Percentiles rank a stretch among this genome's conserved stretches.
Conservation (phyloP, 768 basidiomycete species). For the Macrolepiota dolichaula region DNA sequence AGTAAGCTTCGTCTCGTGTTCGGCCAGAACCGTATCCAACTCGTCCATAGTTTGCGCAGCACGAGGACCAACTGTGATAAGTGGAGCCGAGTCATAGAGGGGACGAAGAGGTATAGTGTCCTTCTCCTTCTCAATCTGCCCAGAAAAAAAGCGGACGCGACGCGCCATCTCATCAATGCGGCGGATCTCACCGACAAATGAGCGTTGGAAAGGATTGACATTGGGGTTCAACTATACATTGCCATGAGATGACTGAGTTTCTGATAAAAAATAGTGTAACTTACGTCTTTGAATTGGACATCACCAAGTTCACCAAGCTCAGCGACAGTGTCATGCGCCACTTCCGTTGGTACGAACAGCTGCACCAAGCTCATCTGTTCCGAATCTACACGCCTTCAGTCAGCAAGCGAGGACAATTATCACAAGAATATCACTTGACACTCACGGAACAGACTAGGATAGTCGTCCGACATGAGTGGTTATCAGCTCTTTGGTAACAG, state of each 20-base stretch:
- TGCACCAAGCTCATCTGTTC: constrained; percentile 98
- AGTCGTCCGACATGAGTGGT: constrained; percentile 65
- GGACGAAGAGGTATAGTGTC: constrained; percentile 82
- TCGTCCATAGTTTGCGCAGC: constrained; percentile 94
- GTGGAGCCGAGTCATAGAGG: constrained; percentile 79
- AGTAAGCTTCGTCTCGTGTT: constrained; percentile 78
- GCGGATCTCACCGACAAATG: constrained; percentile 94
- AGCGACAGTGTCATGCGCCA: constrained; percentile 94
- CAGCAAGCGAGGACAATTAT: not conserved
- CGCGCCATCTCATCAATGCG: constrained; percentile 96
- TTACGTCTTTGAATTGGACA: constrained; percentile 96
- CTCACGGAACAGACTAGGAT: constrained; percentile 83
- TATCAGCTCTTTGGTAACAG: not conserved
- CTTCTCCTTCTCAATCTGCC: constrained; percentile 84
- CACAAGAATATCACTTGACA: constrained; percentile 13
- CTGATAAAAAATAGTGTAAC: constrained; percentile 19
- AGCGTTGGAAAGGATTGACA: constrained; percentile 97
- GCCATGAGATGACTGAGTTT: not conserved
- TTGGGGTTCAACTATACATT: constrained; percentile 78
- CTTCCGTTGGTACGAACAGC: constrained; percentile 95
- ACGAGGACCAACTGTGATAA: constrained; percentile 88
- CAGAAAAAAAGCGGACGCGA: constrained; percentile 84
- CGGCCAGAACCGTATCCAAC: constrained; percentile 80
- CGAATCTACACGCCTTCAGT: constrained; percentile 58
- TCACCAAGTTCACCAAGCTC: constrained; percentile 94